A percentile compares a stretch with the other conserved stretches of the same genome.
These are phyloP conservation scores for Suhomyces canberraensis DNA, from an alignment of 805 yeast genomes.

Conservation along the genomic window DNA sequence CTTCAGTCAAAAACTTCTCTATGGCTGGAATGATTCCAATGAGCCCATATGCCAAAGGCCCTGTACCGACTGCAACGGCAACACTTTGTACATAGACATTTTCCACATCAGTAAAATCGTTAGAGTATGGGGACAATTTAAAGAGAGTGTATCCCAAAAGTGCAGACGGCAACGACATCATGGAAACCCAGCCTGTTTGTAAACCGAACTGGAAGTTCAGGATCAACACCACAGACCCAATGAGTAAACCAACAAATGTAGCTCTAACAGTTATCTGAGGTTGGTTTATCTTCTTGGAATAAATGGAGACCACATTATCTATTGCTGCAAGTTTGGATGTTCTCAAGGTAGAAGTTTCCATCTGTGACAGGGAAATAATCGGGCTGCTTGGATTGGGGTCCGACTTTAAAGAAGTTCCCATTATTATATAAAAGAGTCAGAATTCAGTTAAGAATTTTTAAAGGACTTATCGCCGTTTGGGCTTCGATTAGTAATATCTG, in stretches of 20 bases:
- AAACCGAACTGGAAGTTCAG: slow-evolving; percentile 95
- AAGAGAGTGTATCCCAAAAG: slow-evolving; percentile 81
- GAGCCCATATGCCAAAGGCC: slow-evolving; percentile 91
- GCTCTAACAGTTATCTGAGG: slow-evolving; percentile 74
- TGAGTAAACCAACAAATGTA: slow-evolving; percentile 67
- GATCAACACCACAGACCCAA: slow-evolving; percentile 83
- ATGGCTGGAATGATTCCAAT: slow-evolving; percentile 96
- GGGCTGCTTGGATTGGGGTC: too few species aligned
- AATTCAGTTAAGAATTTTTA: background rate
- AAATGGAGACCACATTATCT: slow-evolving; percentile 1
- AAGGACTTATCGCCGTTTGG: background rate
- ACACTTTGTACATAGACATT: slow-evolving; percentile 89
- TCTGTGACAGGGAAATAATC: too few species aligned
- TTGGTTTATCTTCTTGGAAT: slow-evolving; percentile 45
- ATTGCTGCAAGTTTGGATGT: background rate
- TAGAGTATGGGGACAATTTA: slow-evolving; percentile 51
- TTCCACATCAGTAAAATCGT: slow-evolving; percentile 72
- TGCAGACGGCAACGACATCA: slow-evolving; percentile 98
- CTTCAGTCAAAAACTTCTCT: slow-evolving; percentile 76
- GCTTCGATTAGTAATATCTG: background rate
- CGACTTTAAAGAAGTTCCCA: background rate
- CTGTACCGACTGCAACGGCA: slow-evolving; percentile 96
- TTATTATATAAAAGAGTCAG: too few species aligned
- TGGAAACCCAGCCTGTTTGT: slow-evolving; percentile 98
- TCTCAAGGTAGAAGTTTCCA: background rate